Evolutionary conservation across 2,329 filamentous ascomycete genomes (phyloP), one percentile per base, ranked within the genome.

Genomic region (Rachicladosporium sp.): DNA sequence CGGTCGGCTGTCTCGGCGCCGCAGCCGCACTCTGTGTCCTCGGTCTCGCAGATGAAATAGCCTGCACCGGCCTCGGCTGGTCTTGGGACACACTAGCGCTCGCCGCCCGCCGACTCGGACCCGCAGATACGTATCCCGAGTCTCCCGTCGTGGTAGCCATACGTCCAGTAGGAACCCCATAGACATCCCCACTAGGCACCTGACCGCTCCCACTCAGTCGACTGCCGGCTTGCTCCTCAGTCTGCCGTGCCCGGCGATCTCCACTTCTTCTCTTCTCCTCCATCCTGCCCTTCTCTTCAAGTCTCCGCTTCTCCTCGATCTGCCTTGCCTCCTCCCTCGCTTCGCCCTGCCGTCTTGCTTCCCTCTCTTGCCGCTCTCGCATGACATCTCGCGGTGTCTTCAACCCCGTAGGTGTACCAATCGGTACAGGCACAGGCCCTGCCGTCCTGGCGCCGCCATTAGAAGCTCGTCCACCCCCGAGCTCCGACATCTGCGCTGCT

Each of bases 311-410:
- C 33, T 19, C 15, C 43, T 67, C 64, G 31, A 56, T 56, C 66
- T 54, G 61, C 15, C 15, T 19, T 19, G 15, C 15, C 15, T 19
- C 15, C 15, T 19, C 15, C 5, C 15, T 19, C 56, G 66, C 72
- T 55, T 84, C 78, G 33, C 79, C 79, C 50, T 74, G 72, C 46
- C 76, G 73, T 42, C 80, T 48, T 19, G 80, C 76, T 60, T 93
- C 85, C 46, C 88, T 74, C 48, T 83, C 82, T 40, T 75, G 73
- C 41, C 88, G 79, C 58, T 88, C 80, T 61, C 84, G 78, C 88
- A 95, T 93, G 53, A 96, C 89, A 65, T 89, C 82, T 48, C 82
- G 78, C 10, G 89, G 89, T 29, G 87, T 88, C 50, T 81, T 76
- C 44, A 95, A 82, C 19, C 82, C 78, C 43, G 60, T 43, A 62